Evolutionary conservation across 768 basidiomycete genomes (phyloP).

Genomic region (Lentinus tigrinus): DNA sequence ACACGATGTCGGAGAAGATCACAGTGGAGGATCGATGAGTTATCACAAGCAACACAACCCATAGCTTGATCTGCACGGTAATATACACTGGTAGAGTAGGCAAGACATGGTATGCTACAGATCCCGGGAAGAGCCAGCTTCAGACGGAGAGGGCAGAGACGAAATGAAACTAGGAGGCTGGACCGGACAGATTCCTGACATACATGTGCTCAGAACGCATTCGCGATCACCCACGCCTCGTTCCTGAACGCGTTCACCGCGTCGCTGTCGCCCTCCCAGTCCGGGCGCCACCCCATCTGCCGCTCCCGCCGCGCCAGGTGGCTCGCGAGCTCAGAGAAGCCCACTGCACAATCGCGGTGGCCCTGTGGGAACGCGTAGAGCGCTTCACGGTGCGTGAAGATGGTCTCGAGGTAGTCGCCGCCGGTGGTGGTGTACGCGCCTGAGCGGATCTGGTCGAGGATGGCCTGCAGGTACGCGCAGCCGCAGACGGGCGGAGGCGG

Average conservation of each 20-base stretch:
- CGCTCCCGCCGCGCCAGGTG: constrained; percentile 54
- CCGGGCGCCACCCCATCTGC: constrained; percentile 34
- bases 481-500: constrained; percentile 20
- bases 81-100: no score
- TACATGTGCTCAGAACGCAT: constrained; percentile 1
- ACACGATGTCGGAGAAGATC: no score
- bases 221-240: constrained; percentile 61
- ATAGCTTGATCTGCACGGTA: no score
- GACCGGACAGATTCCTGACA: neutral
- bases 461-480: constrained; percentile 32
- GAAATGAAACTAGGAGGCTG: no score
- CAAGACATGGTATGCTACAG: no score
- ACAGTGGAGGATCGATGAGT: no score
- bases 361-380: constrained; percentile 58
- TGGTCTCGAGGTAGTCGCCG: constrained; percentile 75
- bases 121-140: no score
- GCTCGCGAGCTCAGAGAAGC: constrained; percentile 64
- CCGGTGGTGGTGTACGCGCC: constrained; percentile 50
- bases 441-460: constrained; percentile 27
- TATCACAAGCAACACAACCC: no score
- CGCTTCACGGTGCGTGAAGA: constrained; percentile 76
- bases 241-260: constrained; percentile 67
- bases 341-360: constrained; percentile 63
- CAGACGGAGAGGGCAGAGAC: no score
- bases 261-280: constrained; percentile 68